These are phyloP conservation scores for Lolium multiflorum DNA, from an alignment of 176 grass and related monocot species.

Conservation along the genomic window DNA sequence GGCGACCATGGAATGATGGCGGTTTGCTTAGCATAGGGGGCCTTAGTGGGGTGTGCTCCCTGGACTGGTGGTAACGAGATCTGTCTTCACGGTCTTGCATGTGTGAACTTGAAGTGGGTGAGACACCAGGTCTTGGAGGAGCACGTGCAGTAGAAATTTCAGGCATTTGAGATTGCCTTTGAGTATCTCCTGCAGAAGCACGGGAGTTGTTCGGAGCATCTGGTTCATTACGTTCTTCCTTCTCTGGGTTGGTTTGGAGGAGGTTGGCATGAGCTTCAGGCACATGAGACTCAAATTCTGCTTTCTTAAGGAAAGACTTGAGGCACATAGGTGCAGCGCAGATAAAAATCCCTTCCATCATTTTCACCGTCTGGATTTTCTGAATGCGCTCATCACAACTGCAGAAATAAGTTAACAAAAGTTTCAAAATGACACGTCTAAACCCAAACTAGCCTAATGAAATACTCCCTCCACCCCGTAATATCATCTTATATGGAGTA, in stretches of 20 bases:
- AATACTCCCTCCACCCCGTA: background rate
- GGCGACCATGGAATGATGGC: constrained; percentile 57
- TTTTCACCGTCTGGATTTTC: constrained; percentile 95
- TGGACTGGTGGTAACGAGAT: constrained; percentile 63
- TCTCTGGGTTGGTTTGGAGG: constrained; percentile 56
- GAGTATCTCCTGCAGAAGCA: constrained; percentile 61
- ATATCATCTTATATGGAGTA: too few relatives aligned
- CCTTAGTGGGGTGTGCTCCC: constrained; percentile 67
- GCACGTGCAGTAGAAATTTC: constrained; percentile 82
- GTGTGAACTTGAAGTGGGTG: constrained; percentile 70
- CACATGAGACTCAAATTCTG: constrained; percentile 82
- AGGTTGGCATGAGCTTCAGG: constrained; percentile 69
- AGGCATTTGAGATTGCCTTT: constrained; percentile 65
- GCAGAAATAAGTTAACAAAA: constrained; percentile 49
- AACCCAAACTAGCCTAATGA: constrained; percentile 7
- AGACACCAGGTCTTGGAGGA: constrained; percentile 61
- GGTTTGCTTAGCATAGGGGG: constrained; percentile 48
- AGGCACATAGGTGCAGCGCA: constrained; percentile 95
- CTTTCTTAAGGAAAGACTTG: constrained; percentile 88
- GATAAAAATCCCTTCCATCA: constrained; percentile 98
- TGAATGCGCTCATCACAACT: constrained; percentile 98
- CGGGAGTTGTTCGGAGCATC: constrained; percentile 64
- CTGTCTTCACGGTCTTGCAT: constrained; percentile 66
- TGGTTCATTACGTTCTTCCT: constrained; percentile 64
- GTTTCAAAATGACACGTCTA: constrained; percentile 14